Base-by-base conservation (phyloP, 495 filamentous ascomycete species). In the Penicillium steckii region DNA sequence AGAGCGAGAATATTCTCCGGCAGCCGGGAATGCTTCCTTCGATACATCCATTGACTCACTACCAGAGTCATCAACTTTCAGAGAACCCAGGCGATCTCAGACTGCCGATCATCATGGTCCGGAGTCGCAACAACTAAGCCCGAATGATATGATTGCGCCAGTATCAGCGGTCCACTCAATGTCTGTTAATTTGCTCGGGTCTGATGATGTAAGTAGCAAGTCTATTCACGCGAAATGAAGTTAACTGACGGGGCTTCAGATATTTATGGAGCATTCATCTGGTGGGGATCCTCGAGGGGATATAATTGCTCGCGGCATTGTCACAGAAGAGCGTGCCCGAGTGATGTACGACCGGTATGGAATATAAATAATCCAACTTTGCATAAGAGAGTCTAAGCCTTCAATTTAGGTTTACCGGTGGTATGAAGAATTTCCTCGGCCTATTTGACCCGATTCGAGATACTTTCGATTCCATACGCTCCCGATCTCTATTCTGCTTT, bases 391-490 rank as follows among this genome's bases (percentile, higher is more conserved):
- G 10, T 21, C 26, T 8, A 53, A 47, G 55, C 10, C 9, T 37
- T 8, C 56, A 7, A 25, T 29, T 4, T 33, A 74, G 71, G 25
- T 75, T 75, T 42, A 59, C 66, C n/a, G 60, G 55, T 4, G 68
- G 70, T 6, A 73, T 69, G 37, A 75, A 72, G 29, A 73, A 75
- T 48, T 75, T 65, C 30, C 48, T 75, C 2, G 59, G 62, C 24
- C 59, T 75, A 2, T 75, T 75, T 25, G 72, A 75, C 35, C 72
- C 72, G 8, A 73, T 75, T 27, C 66, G 72, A 24, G 72, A 75
- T 32, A 75, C 72, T 21, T 75, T 75, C 21, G 72, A 75, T 45
- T 75, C 72, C 4, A 66, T 75, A 37, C 64, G 72, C 5, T 72
- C 69, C 37, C 69, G 72, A 10, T 75, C 72, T 1, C 52, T 75